phyloP scores from a whole-genome alignment of 2,329 filamentous ascomycete species.

The Golovinomyces cichoracearum region DNA sequence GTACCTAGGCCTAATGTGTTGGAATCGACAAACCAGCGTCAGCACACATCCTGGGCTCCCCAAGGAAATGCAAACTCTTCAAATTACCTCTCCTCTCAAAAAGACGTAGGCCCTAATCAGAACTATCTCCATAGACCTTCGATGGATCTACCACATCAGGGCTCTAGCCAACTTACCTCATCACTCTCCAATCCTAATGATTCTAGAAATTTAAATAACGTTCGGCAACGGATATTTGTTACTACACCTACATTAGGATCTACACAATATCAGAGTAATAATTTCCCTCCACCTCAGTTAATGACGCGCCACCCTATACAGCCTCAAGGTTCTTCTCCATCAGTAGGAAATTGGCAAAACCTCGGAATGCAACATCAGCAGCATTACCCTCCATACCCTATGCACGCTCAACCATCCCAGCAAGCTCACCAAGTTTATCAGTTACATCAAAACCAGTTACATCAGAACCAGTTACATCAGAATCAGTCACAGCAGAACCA shows the following conservation, averaged over 20 bases:
- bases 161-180: not conserved
- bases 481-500: slow-evolving; percentile 1
- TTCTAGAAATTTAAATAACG: not conserved
- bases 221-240: not conserved
- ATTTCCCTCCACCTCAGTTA: not conserved
- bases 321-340: not conserved
- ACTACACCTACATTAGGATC: not conserved
- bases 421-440: not conserved
- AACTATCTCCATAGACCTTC: not conserved
- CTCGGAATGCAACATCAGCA: slow-evolving; percentile 2
- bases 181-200: not conserved
- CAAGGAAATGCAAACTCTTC: not conserved
- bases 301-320: not conserved
- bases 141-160: not conserved
- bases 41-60: not conserved
- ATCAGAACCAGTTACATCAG: slow-evolving; percentile 2
- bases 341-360: not conserved
- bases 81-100: not conserved
- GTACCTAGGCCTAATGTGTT: slow-evolving; percentile 2
- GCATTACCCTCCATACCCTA: slow-evolving; percentile 2
- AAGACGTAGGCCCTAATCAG: not conserved
- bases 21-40: not conserved
- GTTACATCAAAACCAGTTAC: not conserved
- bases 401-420: slow-evolving; percentile 1
- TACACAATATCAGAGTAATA: not conserved